Evolutionary conservation across 2,329 filamentous ascomycete species (phyloP), one percentile per base, ranked within the genome.

Genomic region (Colletotrichum sp.): DNA sequence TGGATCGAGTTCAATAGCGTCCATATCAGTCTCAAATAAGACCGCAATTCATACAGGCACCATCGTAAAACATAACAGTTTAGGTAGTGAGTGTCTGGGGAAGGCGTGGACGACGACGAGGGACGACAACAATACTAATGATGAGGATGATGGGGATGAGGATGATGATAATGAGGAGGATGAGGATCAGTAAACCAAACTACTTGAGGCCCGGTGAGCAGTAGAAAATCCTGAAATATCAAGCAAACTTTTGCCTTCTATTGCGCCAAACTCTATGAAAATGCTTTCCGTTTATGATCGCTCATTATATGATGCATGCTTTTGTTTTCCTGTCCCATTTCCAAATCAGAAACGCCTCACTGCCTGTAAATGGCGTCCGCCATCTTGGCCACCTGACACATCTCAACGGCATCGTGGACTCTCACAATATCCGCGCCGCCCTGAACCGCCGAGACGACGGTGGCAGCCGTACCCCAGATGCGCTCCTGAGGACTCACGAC

Each of bases 391-490:
- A 98, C 96, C 84, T 95, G 90, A 55, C 86, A 88, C 96, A 99
- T 99, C 87, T 97, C 94, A 72, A 88, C 85, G 16, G 96, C 94
- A 86, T 99, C 96, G 85, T 99, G 97, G 57, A 99, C 96, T 67
- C 97, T 90, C 61, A 99, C 93, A 74, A 99, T 92, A 87, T 99
- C 96, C 28, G 96, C 96, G 4, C 97, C 97, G 8, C 95, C 95
- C 77, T 94, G 92, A 34, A 99, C 90, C 61, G 96, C 95, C 8
- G 96, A 95, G 5, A 94, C 93, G 10, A 99, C 94, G 0, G 96
- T 95, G 13, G 95, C 95, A 13, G 96, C 96, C 4, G 97, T 99
- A 13, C 97, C 97, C 92, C 93, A 97, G 10, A 90, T 88, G 77
- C 96, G 90, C 79, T 96, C 91, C 76, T 88, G 89, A 1, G 96